phyloP scores from a whole-genome alignment of 2,329 filamentous ascomycete genomes.

The Trichoderma brevicompactum region DNA sequence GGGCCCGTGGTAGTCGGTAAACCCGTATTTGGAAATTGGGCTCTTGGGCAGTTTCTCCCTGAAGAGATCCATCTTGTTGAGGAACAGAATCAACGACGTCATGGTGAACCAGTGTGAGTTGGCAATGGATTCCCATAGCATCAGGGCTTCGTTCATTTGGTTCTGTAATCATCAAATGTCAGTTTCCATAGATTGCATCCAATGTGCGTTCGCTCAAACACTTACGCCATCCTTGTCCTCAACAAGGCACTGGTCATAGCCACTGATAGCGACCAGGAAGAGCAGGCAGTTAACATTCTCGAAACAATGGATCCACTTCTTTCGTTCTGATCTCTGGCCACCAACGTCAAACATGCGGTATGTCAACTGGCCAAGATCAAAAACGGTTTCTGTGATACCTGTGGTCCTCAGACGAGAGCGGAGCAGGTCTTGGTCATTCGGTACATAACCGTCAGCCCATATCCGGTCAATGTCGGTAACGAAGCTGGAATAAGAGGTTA shows the following conservation, averaged over 20 bases:
- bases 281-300: conserved; percentile 95
- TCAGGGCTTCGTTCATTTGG: conserved; percentile 88
- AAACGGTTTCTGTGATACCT: conserved; percentile 91
- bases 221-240: conserved; percentile 83
- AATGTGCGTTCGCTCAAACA: neutral
- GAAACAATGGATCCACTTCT: conserved; percentile 99
- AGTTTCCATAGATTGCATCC: conserved; percentile 21
- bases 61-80: conserved; percentile 91
- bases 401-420: conserved; percentile 97
- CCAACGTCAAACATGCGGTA: conserved; percentile 98
- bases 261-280: conserved; percentile 94
- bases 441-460: conserved; percentile 89
- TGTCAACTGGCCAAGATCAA: conserved; percentile 91
- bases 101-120: conserved; percentile 91
- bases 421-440: conserved; percentile 92
- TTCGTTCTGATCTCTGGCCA: conserved; percentile 92
- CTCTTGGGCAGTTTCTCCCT: conserved; percentile 84
- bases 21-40: conserved; percentile 79
- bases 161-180: conserved; percentile 57
- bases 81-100: conserved; percentile 84
- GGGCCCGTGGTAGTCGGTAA: conserved; percentile 83
- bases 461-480: conserved; percentile 77
- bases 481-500: conserved; percentile 62
- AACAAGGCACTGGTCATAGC: conserved; percentile 94
- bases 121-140: conserved; percentile 84